Base-by-base conservation (phyloP, 305 asterid species). In the Withania somnifera region DNA sequence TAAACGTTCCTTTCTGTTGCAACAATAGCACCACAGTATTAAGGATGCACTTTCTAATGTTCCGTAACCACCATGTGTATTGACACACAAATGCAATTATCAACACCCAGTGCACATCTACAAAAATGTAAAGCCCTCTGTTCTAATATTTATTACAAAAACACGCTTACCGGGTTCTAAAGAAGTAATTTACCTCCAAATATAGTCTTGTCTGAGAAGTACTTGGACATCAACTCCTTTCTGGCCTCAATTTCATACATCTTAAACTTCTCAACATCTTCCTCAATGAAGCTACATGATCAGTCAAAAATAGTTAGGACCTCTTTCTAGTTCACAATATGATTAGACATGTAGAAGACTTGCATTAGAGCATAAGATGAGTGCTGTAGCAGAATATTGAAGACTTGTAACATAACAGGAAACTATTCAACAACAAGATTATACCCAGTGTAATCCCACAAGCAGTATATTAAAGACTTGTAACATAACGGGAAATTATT, bases 151-250 rank as follows among this genome's bases (percentile, higher is more conserved):
- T 19, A 67, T 10, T 19, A n/a, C n/a, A 68, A 22, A 40, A 15
- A 40, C 2, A 11, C 5, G 20, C 77, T 67, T 19, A 40, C 17
- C 2, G 19, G 8, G 19, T 38, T 17, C 8, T 40, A 36, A 68
- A 67, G 51, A 38, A 38, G 53, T 38, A n/a, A 42, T 40, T 88
- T 91, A 94, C 98, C 98, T 89, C 97, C 98, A 87, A 87, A 91
- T 1, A 91, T 84, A 78, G 91, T 92, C 85, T 93, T 93, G 88
- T 92, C 97, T 5, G 97, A 92, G 92, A 95, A 95, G 88, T 92
- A 95, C 80, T 95, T 93, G 6, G 95, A 81, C 89, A 87, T 91
- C 84, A 93, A 47, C 81, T 89, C 87, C 45, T 88, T 92, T 56
- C 86, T 89, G 58, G 71, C 87, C 45, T 95, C 97, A 81, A 92